These are phyloP conservation scores for Epichloe sp. DNA, from an alignment of 2,329 filamentous ascomycete species.

Conservation along the genomic window DNA sequence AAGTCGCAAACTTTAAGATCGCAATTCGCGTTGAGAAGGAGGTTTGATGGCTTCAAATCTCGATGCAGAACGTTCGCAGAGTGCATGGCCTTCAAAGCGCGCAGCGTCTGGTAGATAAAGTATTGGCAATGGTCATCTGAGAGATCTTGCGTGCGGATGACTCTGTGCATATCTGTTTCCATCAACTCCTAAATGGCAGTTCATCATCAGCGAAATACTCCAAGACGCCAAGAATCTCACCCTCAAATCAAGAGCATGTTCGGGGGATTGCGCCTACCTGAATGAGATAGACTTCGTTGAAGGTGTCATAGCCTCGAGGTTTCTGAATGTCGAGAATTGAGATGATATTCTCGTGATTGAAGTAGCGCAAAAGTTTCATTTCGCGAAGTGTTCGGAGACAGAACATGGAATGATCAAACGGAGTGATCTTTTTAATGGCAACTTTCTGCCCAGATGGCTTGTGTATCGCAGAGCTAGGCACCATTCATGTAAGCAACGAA, in stretches of 20 bases:
- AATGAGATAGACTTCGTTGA: slow-evolving; percentile 96
- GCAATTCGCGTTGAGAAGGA: slow-evolving; percentile 95
- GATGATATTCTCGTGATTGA: slow-evolving; percentile 99
- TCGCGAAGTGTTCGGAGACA: slow-evolving; percentile 90
- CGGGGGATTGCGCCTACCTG: slow-evolving; percentile 49
- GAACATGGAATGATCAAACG: slow-evolving; percentile 99
- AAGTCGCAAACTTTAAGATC: slow-evolving; percentile 99
- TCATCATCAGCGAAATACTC: background rate
- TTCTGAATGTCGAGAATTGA: slow-evolving; percentile 99
- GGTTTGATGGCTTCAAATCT: slow-evolving; percentile 93
- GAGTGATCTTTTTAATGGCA: slow-evolving; percentile 99
- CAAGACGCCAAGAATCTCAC: no score
- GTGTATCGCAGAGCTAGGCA: slow-evolving; percentile 75
- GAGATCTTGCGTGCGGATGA: slow-evolving; percentile 95
- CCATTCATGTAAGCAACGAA: background rate
- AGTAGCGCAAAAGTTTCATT: slow-evolving; percentile 98
- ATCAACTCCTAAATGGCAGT: slow-evolving; percentile 62
- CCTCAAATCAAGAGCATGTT: background rate
- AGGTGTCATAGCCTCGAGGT: slow-evolving; percentile 87
- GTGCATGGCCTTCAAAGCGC: slow-evolving; percentile 97
- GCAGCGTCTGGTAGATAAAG: slow-evolving; percentile 98
- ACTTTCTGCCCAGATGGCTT: slow-evolving; percentile 98
- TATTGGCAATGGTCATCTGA: slow-evolving; percentile 99
- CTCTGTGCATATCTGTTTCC: slow-evolving; percentile 99
- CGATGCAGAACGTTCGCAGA: slow-evolving; percentile 96